phyloP scores from a whole-genome alignment of 2,329 filamentous ascomycete species.

The Zymoseptoria passerinii region DNA sequence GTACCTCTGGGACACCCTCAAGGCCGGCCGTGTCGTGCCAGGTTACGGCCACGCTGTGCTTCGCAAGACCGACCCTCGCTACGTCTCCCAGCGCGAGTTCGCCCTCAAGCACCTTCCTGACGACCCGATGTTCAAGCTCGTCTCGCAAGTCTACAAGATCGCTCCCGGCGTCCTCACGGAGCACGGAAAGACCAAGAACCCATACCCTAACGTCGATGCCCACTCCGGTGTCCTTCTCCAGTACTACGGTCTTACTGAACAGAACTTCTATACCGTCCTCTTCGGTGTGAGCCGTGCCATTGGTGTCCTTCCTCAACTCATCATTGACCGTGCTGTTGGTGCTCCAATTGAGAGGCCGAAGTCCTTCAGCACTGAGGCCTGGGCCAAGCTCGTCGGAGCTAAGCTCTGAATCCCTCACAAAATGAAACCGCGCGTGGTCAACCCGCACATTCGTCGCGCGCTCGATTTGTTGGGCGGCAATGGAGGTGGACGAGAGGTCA shows the following conservation, averaged over 20 bases:
- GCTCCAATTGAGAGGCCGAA: slow-evolving; percentile 98
- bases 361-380: slow-evolving; percentile 96
- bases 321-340: slow-evolving; percentile 96
- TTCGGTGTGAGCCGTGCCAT: slow-evolving; percentile 98
- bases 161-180: slow-evolving; percentile 84
- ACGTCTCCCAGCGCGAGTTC: slow-evolving; percentile 95
- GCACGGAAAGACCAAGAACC: slow-evolving; percentile 65
- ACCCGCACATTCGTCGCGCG: slow-evolving; percentile 12
- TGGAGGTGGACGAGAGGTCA: slow-evolving; percentile 18
- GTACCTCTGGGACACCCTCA: slow-evolving; percentile 89
- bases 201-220: slow-evolving; percentile 93
- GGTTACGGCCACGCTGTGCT: slow-evolving; percentile 95
- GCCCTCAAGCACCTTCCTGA: slow-evolving; percentile 78
- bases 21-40: slow-evolving; percentile 86
- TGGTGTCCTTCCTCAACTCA: slow-evolving; percentile 97
- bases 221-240: slow-evolving; percentile 93
- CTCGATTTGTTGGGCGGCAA: slow-evolving; percentile 21
- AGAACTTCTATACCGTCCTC: slow-evolving; percentile 99
- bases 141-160: slow-evolving; percentile 86
- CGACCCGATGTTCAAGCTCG: slow-evolving; percentile 87
- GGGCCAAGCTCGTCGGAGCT: slow-evolving; percentile 83
- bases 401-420: slow-evolving; percentile 59
- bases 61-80: slow-evolving; percentile 92
- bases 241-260: slow-evolving; percentile 98
- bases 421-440: slow-evolving; percentile 1